Evolutionary conservation across 305 asterid species (phyloP), one percentile per base, ranked within the genome.

Genomic region (Fraxinus sp.): DNA sequence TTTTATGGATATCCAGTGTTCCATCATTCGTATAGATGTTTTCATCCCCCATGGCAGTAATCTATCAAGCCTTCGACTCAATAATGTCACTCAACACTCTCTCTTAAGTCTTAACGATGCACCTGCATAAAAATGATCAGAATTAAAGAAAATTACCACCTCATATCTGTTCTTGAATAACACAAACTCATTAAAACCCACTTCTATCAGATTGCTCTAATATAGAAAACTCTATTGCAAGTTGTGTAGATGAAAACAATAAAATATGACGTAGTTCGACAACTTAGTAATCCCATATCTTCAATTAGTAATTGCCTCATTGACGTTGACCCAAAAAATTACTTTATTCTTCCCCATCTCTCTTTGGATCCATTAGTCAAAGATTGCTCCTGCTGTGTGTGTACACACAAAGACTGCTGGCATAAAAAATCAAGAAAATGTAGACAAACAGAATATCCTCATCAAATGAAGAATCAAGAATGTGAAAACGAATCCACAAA

Each of bases 1-100:
- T 82, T 3, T 87, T 85, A 64, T 79, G 77, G 46, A 85, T 73
- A 83, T 87, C 89, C 37, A 89, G 26, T 0, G 90, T 89, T 33
- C 89, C 91, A 77, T 89, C 91, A 24, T 84, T 80, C n/a, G 90
- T 85, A 74, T 81, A 82, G 28, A 37, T 46, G 35, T 77, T 87
- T 7, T 83, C 81, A 0, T 83, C 88, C 30, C 43, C 86, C 90
- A 85, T 85, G 62, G 75, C 66, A n/a, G 36, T 32, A 49, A 84
- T 37, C 78, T 37, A 14, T 32, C 46, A 14, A 24, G 24, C 55
- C 4, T 6, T 10, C 33, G 77, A 14, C 35, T 57, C 59, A 57
- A 7, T 7, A 36, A 55, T 52, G 10, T 8, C 68, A 24, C 18
- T 75, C 49, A 33, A 59, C n/a, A 3, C 71, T 33, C 39, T 79